Percentiles rank a stretch among this genome's conserved stretches.
Evolutionary conservation across 768 basidiomycete genomes (phyloP).

Genomic region (Fomitopsis pulvina): DNA sequence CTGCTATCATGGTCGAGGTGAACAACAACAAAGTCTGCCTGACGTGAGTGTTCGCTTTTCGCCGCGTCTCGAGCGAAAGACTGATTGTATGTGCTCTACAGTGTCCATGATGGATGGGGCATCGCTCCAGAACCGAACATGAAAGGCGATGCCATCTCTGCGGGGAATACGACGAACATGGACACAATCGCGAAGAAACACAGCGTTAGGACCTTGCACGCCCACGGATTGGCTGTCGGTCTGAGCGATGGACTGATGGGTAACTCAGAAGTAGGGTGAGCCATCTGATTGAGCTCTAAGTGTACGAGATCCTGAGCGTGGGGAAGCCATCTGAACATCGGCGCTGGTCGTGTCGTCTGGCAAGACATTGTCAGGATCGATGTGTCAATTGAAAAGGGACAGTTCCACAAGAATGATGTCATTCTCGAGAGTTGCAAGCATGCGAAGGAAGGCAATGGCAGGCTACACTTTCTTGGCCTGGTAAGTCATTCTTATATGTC

Average conservation of each 20-base stretch:
- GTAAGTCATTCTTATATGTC: constrained; percentile 31
- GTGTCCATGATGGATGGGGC: constrained; percentile 97
- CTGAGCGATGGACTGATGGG: constrained; percentile 95
- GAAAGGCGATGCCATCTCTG: constrained; percentile 86
- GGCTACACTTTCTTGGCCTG: constrained; percentile 84
- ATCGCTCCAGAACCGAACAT: constrained; percentile 58
- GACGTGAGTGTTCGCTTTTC: constrained; percentile 47
- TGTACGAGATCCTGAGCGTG: not conserved
- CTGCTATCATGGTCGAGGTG: constrained; percentile 39
- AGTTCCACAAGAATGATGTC: constrained; percentile 72
- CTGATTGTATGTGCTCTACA: constrained; percentile 20
- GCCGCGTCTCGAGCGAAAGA: not conserved
- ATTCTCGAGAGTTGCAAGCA: constrained; percentile 70
- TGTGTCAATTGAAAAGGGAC: constrained; percentile 80
- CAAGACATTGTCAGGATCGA: constrained; percentile 97
- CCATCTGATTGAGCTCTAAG: constrained; percentile 4
- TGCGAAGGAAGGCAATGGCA: constrained; percentile 78
- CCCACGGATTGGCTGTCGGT: constrained; percentile 90
- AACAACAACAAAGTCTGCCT: constrained; percentile 92
- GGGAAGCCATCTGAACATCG: constrained; percentile 84
- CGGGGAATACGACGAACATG: constrained; percentile 83
- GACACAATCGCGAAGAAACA: constrained; percentile 77
- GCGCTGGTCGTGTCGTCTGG: constrained; percentile 93
- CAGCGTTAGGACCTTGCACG: constrained; percentile 63
- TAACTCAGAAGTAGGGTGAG: constrained; percentile 95